Evolutionary conservation across 2,329 filamentous ascomycete genomes (phyloP).

Genomic region (Microcera coccophila): DNA sequence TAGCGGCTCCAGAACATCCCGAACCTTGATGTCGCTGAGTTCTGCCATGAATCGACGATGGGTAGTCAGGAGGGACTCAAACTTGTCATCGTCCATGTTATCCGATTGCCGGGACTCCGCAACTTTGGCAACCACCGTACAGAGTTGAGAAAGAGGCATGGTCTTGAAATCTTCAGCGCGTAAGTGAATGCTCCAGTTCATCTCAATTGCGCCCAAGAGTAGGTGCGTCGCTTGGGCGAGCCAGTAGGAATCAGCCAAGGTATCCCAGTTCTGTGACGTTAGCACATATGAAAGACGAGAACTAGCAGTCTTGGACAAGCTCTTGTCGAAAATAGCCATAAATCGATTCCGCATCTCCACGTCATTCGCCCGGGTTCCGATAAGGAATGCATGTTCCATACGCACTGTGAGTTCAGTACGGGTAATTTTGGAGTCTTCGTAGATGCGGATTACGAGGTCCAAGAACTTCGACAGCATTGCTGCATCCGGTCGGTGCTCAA

Average conservation of each 20-base stretch:
- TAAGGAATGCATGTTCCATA: conserved; percentile 96
- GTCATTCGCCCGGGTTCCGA: conserved; percentile 87
- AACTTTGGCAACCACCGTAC: conserved; percentile 70
- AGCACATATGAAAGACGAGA: conserved; percentile 86
- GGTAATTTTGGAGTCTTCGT: conserved; percentile 94
- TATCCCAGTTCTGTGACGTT: conserved; percentile 94
- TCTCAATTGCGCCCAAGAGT: conserved; percentile 85
- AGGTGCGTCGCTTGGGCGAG: conserved; percentile 91
- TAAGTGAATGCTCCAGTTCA: conserved; percentile 72
- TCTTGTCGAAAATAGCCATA: conserved; percentile 93
- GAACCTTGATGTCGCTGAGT: conserved; percentile 78
- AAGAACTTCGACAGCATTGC: conserved; percentile 90
- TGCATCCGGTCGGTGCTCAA: conserved; percentile 78
- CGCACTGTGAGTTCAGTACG: conserved; percentile 93
- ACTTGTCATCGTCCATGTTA: conserved; percentile 74
- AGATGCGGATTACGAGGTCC: conserved; percentile 93
- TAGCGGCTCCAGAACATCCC: conserved; percentile 85
- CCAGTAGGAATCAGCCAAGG: conserved; percentile 93
- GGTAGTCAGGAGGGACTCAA: conserved; percentile 71
- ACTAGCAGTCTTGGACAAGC: conserved; percentile 86
- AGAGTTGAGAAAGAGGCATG: conserved; percentile 68
- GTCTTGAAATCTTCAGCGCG: conserved; percentile 81
- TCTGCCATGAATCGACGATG: conserved; percentile 83
- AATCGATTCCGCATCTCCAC: conserved; percentile 97
- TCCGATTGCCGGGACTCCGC: conserved; percentile 63